Evolutionary conservation across 441 rosid species (phyloP).

Genomic region (Eruca vesicaria): DNA sequence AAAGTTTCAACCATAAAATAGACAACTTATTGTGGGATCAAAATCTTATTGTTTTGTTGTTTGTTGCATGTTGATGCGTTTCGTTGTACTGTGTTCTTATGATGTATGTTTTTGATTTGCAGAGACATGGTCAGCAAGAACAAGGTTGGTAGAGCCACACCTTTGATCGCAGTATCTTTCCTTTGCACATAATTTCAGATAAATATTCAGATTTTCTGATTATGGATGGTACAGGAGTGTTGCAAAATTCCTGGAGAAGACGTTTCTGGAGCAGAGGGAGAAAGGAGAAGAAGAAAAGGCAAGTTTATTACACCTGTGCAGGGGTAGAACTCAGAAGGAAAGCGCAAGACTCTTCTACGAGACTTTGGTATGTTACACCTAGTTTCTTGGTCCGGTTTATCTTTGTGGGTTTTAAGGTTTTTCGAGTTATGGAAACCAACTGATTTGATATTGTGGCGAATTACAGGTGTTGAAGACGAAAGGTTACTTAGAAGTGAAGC

Average conservation of each 20-base stretch:
- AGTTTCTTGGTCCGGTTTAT: background rate
- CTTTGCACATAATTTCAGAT: background rate
- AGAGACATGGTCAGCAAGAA: slow-evolving; percentile 69
- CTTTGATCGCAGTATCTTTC: background rate
- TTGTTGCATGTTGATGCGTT: background rate
- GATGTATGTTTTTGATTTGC: slow-evolving; percentile 26
- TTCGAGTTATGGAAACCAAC: background rate
- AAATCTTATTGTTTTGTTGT: background rate
- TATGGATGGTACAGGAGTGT: slow-evolving; percentile 47
- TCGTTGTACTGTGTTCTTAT: slow-evolving; percentile 9
- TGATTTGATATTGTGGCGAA: background rate
- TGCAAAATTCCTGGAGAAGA: slow-evolving; percentile 45
- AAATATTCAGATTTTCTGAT: slow-evolving; percentile 1
- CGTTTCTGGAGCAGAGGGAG: slow-evolving; percentile 40
- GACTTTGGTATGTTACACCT: slow-evolving; percentile 56
- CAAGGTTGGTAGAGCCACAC: slow-evolving; percentile 44
- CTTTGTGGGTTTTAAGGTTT: too few relatives aligned
- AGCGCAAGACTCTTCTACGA: slow-evolving; percentile 82
- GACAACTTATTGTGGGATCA: background rate
- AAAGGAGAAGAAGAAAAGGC: slow-evolving; percentile 51
- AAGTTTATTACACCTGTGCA: slow-evolving; percentile 47
- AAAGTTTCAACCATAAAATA: background rate
- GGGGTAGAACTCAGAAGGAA: slow-evolving; percentile 59
- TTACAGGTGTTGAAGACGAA: slow-evolving; percentile 68
- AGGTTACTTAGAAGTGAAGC: slow-evolving; percentile 64